Conservation (phyloP, 2,329 filamentous ascomycete species). For the Pseudogymnoascus sp. region DNA sequence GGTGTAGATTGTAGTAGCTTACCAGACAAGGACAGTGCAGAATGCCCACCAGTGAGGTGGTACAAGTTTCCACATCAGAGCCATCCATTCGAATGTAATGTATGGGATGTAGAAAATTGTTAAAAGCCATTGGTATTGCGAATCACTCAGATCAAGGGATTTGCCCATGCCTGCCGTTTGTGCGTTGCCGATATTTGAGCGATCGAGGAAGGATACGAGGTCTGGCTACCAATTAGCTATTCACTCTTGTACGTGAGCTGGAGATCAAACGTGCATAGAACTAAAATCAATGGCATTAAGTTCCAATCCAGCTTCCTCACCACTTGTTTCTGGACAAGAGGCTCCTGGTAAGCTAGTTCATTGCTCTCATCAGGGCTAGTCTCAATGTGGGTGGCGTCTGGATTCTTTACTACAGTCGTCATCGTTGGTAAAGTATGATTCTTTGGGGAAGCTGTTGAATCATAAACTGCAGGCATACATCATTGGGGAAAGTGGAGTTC, state of each 20-base stretch:
- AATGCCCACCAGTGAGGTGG: conserved; percentile 32
- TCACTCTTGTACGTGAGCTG: background rate
- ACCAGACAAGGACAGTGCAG: background rate
- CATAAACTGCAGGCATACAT: too few species aligned
- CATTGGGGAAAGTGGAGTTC: too few species aligned
- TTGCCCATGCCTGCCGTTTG: conserved; percentile 45
- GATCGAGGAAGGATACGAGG: conserved; percentile 40
- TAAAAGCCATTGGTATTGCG: conserved; percentile 33
- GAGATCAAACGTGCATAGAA: conserved; percentile 17
- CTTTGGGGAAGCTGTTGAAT: background rate
- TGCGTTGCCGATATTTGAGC: conserved; percentile 47
- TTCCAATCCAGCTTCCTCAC: conserved; percentile 51
- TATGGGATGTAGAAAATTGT: conserved; percentile 36
- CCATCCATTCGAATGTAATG: conserved; percentile 34
- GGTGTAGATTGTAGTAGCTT: background rate
- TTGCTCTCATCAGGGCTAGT: background rate
- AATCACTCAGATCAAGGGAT: conserved; percentile 40
- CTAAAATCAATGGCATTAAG: conserved; percentile 36
- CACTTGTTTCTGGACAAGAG: conserved; percentile 38
- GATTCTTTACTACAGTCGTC: background rate
- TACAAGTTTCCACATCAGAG: conserved; percentile 33
- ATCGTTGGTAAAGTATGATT: background rate
- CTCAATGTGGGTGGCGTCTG: background rate
- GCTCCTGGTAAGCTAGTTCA: background rate
- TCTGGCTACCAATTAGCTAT: conserved; percentile 26